phyloP scores from a whole-genome alignment of 2,329 filamentous ascomycete genomes.

The Botrytis paeoniae region DNA sequence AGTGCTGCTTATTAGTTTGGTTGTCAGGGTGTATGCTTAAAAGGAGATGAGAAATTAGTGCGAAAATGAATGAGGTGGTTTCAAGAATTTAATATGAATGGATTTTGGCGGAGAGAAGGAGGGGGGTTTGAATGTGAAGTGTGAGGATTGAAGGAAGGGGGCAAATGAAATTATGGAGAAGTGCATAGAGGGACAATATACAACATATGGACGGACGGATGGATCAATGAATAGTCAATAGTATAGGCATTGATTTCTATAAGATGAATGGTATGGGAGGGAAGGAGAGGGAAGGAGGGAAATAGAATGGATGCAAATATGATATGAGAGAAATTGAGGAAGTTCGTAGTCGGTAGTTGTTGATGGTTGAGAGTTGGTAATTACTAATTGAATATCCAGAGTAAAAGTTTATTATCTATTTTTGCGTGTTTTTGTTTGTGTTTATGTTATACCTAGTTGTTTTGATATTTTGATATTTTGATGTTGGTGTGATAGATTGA shows the following conservation, averaged over 20 bases:
- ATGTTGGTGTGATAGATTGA: not conserved
- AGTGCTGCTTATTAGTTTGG: slow-evolving; percentile 36
- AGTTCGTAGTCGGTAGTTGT: not conserved
- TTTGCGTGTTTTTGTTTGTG: not conserved
- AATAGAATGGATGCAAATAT: not conserved
- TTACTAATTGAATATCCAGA: not conserved
- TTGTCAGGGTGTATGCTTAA: not conserved
- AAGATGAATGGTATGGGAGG: not conserved
- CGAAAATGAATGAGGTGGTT: not conserved
- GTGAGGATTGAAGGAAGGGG: not conserved
- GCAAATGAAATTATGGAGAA: not conserved
- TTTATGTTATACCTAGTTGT: not conserved
- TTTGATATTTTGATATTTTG: not conserved
- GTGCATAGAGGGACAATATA: not conserved
- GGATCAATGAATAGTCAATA: not conserved
- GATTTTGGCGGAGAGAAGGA: not conserved
- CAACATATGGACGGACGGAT: not conserved
- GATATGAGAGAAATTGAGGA: not conserved
- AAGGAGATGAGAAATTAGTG: not conserved
- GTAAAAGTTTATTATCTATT: not conserved
- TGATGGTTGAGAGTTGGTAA: not conserved
- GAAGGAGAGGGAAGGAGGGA: not conserved
- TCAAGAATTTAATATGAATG: not conserved
- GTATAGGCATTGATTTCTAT: not conserved
- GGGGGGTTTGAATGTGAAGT: not conserved